phyloP scores from a whole-genome alignment of 148 eudicot genomes.

The Chenopodium album region DNA sequence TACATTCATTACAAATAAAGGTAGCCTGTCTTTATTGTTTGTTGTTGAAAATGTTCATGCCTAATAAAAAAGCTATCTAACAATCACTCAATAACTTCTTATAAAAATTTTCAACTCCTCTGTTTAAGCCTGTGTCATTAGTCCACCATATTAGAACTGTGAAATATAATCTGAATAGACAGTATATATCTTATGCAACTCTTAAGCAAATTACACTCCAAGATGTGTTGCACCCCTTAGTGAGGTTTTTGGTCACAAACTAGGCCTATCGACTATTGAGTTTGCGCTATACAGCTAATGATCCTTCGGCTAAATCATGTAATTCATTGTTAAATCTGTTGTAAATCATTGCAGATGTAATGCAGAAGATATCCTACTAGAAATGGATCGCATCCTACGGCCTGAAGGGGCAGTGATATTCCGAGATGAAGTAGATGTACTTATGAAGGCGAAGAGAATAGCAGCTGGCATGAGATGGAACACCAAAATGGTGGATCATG shows the following conservation, averaged over 20 bases:
- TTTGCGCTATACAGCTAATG: neutral
- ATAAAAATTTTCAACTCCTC: neutral
- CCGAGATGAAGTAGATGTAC: slow-evolving; percentile 37
- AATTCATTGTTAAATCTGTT: neutral
- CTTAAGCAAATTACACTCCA: neutral
- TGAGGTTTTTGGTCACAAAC: neutral
- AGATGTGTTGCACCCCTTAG: neutral
- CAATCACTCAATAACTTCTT: too few species aligned
- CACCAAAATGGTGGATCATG: slow-evolving; percentile 46
- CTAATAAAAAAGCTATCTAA: neutral
- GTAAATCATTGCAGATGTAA: slow-evolving; percentile 30
- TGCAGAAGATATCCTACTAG: slow-evolving; percentile 38
- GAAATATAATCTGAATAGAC: too few species aligned
- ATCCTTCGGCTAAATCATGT: neutral
- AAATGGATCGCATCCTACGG: slow-evolving; percentile 43
- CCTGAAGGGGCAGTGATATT: slow-evolving; percentile 45
- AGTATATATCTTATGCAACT: too few species aligned
- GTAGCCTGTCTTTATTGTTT: neutral
- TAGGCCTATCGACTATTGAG: neutral
- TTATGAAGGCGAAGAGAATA: slow-evolving; percentile 39
- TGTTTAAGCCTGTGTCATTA: neutral
- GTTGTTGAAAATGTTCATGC: neutral
- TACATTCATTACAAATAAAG: too few species aligned
- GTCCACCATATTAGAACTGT: neutral
- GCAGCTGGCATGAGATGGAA: slow-evolving; percentile 46